These are phyloP conservation scores for Diospyros lotus DNA, from an alignment of 148 eudicot genomes.

Conservation along the genomic window DNA sequence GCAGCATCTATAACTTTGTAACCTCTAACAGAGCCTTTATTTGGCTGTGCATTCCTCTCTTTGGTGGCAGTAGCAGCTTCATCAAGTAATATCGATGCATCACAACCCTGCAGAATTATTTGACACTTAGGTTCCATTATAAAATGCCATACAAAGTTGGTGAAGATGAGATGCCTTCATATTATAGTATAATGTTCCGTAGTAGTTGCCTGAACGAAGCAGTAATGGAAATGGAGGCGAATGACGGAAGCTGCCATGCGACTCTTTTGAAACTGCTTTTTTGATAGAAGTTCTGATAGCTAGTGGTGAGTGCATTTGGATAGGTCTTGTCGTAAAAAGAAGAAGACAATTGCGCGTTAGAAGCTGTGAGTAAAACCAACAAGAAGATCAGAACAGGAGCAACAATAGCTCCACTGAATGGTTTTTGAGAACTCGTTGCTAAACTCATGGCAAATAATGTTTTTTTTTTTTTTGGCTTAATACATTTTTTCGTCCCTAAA, in stretches of 20 bases:
- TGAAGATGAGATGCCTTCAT: too few relatives aligned
- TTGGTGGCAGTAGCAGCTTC: slow-evolving; percentile 14
- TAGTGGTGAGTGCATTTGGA: slow-evolving; percentile 15
- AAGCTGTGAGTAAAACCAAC: slow-evolving; percentile 2
- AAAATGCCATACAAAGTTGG: too few relatives aligned
- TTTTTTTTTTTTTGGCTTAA: too few relatives aligned
- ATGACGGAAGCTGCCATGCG: slow-evolving; percentile 32
- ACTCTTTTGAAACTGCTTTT: not conserved
- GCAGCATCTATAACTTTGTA: slow-evolving; percentile 13
- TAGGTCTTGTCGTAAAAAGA: slow-evolving; percentile 22
- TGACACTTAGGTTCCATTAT: not conserved
- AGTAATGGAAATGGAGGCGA: slow-evolving; percentile 35
- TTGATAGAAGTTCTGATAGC: slow-evolving; percentile 10
- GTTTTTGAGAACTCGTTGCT: too few relatives aligned
- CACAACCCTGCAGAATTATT: not conserved
- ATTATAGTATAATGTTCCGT: not conserved
- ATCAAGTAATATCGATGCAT: slow-evolving; percentile 25
- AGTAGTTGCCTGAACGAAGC: slow-evolving; percentile 26
- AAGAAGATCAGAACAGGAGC: slow-evolving; percentile 24
- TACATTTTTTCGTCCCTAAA: too few relatives aligned
- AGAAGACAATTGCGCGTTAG: slow-evolving; percentile 24
- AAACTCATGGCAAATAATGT: too few relatives aligned
- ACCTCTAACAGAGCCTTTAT: slow-evolving; percentile 17
- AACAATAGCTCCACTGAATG: not conserved
- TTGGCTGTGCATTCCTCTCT: slow-evolving; percentile 19